Percentiles rank a stretch among this genome's conserved stretches.
These are phyloP conservation scores for Fusarium sp. DNA, from an alignment of 2,329 filamentous ascomycete genomes.

Conservation along the genomic window DNA sequence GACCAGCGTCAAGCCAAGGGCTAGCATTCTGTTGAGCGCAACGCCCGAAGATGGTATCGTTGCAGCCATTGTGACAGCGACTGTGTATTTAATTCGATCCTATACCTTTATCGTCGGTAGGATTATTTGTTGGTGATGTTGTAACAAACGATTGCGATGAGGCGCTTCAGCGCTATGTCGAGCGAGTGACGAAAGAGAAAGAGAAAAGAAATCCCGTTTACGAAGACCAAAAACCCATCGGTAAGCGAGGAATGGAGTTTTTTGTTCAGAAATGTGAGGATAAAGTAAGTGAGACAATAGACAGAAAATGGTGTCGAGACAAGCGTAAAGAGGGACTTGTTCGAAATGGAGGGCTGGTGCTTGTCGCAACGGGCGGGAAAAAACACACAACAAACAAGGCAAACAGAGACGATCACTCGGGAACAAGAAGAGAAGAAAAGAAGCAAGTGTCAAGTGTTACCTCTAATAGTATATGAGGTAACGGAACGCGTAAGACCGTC, in stretches of 20 bases:
- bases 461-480: slow-evolving; percentile 28
- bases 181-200: slow-evolving; percentile 17
- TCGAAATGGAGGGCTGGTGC: neutral
- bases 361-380: neutral
- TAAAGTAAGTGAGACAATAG: slow-evolving; percentile 6
- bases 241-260: neutral
- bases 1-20: slow-evolving; percentile 38
- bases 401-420: slow-evolving; percentile 11
- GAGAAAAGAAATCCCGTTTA: neutral
- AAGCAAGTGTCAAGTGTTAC: slow-evolving; percentile 5
- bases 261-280: slow-evolving; percentile 11
- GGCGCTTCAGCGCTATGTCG: slow-evolving; percentile 10
- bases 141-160: slow-evolving; percentile 12
- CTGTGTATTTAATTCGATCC: neutral
- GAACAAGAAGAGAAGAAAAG: neutral
- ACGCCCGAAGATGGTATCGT: slow-evolving; percentile 17
- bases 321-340: slow-evolving; percentile 34
- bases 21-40: slow-evolving; percentile 33
- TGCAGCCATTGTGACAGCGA: slow-evolving; percentile 16
- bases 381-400: neutral
- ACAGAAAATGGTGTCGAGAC: slow-evolving; percentile 12
- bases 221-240: slow-evolving; percentile 12
- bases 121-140: neutral
- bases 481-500: slow-evolving; percentile 29
- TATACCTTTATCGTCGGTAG: neutral